Base-by-base conservation (phyloP, 2,329 filamentous ascomycete genomes). In the Talaromyces sp. region DNA sequence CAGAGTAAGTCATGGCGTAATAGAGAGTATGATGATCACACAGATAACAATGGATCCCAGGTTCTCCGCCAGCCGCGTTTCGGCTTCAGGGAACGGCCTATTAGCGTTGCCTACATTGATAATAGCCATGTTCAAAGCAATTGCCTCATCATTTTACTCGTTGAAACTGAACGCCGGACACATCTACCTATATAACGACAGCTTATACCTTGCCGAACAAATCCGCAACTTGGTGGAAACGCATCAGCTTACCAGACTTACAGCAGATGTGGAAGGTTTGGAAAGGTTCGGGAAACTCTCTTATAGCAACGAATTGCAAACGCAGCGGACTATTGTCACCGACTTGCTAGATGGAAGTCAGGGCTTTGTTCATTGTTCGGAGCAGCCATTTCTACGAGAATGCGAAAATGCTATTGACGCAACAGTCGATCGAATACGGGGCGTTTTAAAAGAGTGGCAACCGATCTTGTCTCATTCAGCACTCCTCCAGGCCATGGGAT, bases 151-250 rank as follows among this genome's bases (percentile, higher is more conserved):
- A 5, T 76, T 77, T 60, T 80, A 80, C 62, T 67, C 72, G 1
- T 64, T 74, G 25, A 75, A 74, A 50, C 66, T 75, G 11, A 70
- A 74, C 17, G 77, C 79, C 2, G 82, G 82, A 6, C 81, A 84
- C 63, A 85, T 87, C 79, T 80, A 84, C 55, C 77, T 86, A 46
- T 87, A 87, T 73, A 87, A 87, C 64, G 84, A 87, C 68, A 80
- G 81, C 61, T 74, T 80, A 45, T 82, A 83, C 58, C 75, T 87
- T 3, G 79, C 81, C 3, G 79, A 82, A 60, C 77, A 78, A 57
- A 72, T 87, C 13, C 77, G 77, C 15, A 64, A 70, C 9, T 73
- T 85, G 57, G 70, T 78, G 11, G 69, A 74, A n/a, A 70, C 77
- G 35, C 75, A 79, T 61, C 69, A 75, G 28, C 65, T 77, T n/a